These are phyloP conservation scores for Populus deltoides DNA, from an alignment of 345 rosid species.

Conservation along the genomic window DNA sequence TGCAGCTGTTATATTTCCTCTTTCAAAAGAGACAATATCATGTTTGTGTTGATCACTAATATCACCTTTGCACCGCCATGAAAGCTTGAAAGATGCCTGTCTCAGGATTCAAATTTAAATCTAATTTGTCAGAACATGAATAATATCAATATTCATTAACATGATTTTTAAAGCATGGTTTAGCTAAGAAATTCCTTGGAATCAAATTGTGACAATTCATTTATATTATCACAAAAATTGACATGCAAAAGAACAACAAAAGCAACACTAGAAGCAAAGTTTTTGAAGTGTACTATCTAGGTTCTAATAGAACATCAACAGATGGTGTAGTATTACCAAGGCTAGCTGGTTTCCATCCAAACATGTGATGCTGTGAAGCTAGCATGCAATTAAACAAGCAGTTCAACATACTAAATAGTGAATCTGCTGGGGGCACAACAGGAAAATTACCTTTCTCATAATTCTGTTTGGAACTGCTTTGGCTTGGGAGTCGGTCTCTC, in stretches of 20 bases:
- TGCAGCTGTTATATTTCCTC: slow-evolving; percentile 85
- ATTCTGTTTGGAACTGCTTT: slow-evolving; percentile 39
- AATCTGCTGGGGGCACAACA: background rate
- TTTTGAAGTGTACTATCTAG: background rate
- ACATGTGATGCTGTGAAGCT: slow-evolving; percentile 3
- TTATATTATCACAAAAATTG: background rate
- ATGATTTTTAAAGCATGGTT: background rate
- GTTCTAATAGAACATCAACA: background rate
- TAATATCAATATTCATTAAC: background rate
- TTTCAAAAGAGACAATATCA: slow-evolving; percentile 92
- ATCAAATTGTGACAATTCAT: background rate
- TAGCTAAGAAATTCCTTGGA: background rate
- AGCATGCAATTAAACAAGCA: slow-evolving; percentile 6
- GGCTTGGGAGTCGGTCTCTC: slow-evolving; percentile 37
- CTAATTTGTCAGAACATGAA: slow-evolving; percentile 6
- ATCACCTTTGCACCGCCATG: slow-evolving; percentile 91
- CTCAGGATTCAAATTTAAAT: slow-evolving; percentile 21
- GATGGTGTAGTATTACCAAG: slow-evolving; percentile 14
- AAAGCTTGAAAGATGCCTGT: slow-evolving; percentile 96
- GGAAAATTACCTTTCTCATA: slow-evolving; percentile 67
- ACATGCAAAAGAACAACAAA: background rate
- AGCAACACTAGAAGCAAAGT: background rate
- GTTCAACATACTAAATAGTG: background rate
- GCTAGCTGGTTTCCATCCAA: slow-evolving; percentile 6
- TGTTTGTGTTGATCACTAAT: slow-evolving; percentile 86